Base-by-base conservation (phyloP, 768 basidiomycete species). In the Baorangia bicolor region DNA sequence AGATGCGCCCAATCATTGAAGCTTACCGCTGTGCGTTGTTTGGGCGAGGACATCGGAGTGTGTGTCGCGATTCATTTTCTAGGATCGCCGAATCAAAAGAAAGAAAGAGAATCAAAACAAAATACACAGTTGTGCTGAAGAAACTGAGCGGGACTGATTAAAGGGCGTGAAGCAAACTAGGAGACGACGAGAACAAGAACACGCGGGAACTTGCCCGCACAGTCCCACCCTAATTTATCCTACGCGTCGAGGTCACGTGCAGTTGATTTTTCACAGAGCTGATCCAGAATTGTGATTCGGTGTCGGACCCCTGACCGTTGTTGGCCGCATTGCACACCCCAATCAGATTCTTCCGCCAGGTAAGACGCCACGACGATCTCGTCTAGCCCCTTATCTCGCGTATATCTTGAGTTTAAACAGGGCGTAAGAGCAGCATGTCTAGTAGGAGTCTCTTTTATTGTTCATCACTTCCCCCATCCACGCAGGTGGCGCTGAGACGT, bases 11-110 rank as follows among this genome's bases (percentile, higher is more conserved):
- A 37, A 39, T 40, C n/a, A 41, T 20, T n/a, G 35, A 41, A 40
- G 58, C 75, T 51, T 46, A 77, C 76, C 71, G 49, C 51, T 48
- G 44, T 66, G 60, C 25, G 66, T 57, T 31, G 67, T 56, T 52
- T 68, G 83, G 51, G 81, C 80, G 42, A 50, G 37, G 34, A 83
- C 75, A 38, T 85, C 76, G 27, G 81, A 14, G 55, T 48, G 59
- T 73, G 72, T 64, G 38, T 69, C 69, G 64, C 69, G 62, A 48
- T 63, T 59, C 73, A 73, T 73, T 47, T 21, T 60, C 25, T 25
- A 47, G 23, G 52, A 49, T 42, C 44, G 41, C 40, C 30, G 44
- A 43, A 41, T 30, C 47, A 62, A 57, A 65, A 61, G 56, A 59
- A 60, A 58, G 35, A 41, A 37, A 57, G 31, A 23, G 49, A 54